Evolutionary conservation across 257 asterid genomes (phyloP).

Genomic region (Penstemon barbatus): DNA sequence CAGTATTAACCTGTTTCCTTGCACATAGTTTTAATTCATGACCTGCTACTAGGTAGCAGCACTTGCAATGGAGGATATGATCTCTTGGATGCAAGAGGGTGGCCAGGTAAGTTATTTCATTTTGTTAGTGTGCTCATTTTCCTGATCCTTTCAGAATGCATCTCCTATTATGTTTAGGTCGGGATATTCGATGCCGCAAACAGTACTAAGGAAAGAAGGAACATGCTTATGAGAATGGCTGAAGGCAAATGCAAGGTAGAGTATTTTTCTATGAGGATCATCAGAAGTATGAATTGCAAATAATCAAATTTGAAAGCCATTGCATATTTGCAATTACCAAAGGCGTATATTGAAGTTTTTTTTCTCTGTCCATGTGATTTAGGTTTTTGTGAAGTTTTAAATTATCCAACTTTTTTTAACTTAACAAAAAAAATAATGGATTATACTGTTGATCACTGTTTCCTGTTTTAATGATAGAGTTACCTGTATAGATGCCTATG

Average conservation of each 20-base stretch:
- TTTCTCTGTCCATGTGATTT: too few species aligned
- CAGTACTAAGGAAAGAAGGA: conserved; percentile 83
- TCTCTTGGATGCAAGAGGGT: conserved; percentile 99
- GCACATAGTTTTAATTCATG: conserved; percentile 74
- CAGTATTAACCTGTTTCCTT: conserved; percentile 56
- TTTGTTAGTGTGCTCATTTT: conserved; percentile 19
- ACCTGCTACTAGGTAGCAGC: conserved; percentile 98
- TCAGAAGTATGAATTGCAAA: too few species aligned
- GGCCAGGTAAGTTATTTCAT: conserved; percentile 72
- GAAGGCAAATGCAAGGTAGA: conserved; percentile 97
- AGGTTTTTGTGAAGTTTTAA: too few species aligned
- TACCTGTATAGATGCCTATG: conserved; percentile 6
- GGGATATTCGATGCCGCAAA: conserved; percentile 98
- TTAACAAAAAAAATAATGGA: too few species aligned
- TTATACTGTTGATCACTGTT: too few species aligned
- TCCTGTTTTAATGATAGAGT: too few species aligned
- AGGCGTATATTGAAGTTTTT: too few species aligned
- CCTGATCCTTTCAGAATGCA: conserved; percentile 32
- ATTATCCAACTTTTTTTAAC: too few species aligned
- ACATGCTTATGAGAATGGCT: conserved; percentile 96
- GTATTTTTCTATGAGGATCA: not conserved
- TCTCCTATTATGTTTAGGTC: conserved; percentile 54
- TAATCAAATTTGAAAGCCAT: too few species aligned
- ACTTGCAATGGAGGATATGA: conserved; percentile 99
- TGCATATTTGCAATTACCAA: too few species aligned